Conservation (phyloP, 139 green algal species). For the Haematococcus sp. region DNA sequence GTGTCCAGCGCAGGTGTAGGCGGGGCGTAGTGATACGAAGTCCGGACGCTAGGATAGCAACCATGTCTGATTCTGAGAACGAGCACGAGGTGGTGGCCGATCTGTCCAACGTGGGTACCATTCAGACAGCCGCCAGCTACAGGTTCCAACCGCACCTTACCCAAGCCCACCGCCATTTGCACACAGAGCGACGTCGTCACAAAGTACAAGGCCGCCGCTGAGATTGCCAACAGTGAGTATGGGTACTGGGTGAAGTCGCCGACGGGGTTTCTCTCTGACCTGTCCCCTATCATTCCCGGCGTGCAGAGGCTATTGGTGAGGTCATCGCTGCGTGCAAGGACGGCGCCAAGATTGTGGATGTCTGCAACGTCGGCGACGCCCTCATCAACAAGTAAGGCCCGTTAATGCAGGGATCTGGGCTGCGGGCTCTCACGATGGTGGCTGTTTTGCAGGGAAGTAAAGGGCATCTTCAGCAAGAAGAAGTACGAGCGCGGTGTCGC, state of each 20-base stretch:
- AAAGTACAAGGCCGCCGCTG: constrained; percentile 98
- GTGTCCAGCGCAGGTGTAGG: too few relatives aligned
- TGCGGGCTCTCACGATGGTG: not conserved
- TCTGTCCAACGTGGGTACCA: not conserved
- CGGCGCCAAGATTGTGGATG: constrained; percentile 89
- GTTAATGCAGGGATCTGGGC: not conserved
- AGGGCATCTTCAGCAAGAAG: constrained; percentile 71
- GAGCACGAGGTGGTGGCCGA: constrained; percentile 25
- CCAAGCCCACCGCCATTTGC: not conserved
- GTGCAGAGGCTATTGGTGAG: constrained; percentile 78
- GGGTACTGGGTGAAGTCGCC: not conserved
- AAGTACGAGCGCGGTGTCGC: constrained; percentile 94
- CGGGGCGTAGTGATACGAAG: too few relatives aligned
- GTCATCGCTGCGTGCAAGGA: constrained; percentile 74
- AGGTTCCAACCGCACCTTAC: not conserved
- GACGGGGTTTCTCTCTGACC: not conserved
- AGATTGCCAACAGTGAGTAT: constrained; percentile 94
- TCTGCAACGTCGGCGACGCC: constrained; percentile 83
- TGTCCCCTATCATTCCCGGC: not conserved
- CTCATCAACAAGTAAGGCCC: constrained; percentile 77
- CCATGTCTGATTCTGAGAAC: constrained; percentile 57
- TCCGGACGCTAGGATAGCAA: too few relatives aligned
- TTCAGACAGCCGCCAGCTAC: not conserved
- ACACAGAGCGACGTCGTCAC: constrained; percentile 92
- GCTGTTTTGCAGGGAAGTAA: constrained; percentile 55